These are phyloP conservation scores for Comarum palustre DNA, from an alignment of 306 rosid genomes.

Conservation along the genomic window DNA sequence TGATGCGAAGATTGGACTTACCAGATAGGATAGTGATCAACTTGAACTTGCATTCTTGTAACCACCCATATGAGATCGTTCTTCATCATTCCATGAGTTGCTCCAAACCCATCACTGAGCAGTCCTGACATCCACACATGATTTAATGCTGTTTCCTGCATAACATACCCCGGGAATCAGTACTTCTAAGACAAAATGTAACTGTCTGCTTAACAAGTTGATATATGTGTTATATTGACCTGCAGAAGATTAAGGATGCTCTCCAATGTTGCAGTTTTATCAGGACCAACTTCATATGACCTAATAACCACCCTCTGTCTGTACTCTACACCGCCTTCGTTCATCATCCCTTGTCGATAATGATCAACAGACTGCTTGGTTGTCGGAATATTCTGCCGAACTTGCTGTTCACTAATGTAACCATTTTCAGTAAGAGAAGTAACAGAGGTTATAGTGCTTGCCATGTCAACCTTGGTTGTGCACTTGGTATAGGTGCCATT, in stretches of 20 bases:
- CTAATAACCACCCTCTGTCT: slow-evolving; percentile 79
- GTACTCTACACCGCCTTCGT: slow-evolving; percentile 78
- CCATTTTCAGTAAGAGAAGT: slow-evolving; percentile 39
- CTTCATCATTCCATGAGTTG: slow-evolving; percentile 87
- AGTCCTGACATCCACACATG: slow-evolving; percentile 97
- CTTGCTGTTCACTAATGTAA: slow-evolving; percentile 15
- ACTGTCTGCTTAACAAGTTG: background rate
- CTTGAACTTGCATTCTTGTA: slow-evolving; percentile 79
- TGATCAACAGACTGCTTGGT: slow-evolving; percentile 75
- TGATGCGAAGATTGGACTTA: slow-evolving; percentile 21
- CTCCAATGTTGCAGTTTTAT: slow-evolving; percentile 85
- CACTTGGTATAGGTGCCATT: slow-evolving; percentile 40
- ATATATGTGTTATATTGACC: slow-evolving; percentile 32
- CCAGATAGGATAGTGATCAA: slow-evolving; percentile 86
- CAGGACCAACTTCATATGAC: slow-evolving; percentile 93
- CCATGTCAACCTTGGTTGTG: slow-evolving; percentile 35
- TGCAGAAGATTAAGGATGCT: slow-evolving; percentile 82
- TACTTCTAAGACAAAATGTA: background rate
- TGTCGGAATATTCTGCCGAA: slow-evolving; percentile 72
- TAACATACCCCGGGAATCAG: background rate
- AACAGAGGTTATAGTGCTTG: slow-evolving; percentile 23
- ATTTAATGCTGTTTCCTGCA: slow-evolving; percentile 87
- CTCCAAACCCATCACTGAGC: slow-evolving; percentile 90
- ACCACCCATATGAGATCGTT: slow-evolving; percentile 93
- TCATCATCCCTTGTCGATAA: slow-evolving; percentile 66